Evolutionary conservation across 192 early-diverging fungal species (phyloP).

Genomic region (Backusella circina): DNA sequence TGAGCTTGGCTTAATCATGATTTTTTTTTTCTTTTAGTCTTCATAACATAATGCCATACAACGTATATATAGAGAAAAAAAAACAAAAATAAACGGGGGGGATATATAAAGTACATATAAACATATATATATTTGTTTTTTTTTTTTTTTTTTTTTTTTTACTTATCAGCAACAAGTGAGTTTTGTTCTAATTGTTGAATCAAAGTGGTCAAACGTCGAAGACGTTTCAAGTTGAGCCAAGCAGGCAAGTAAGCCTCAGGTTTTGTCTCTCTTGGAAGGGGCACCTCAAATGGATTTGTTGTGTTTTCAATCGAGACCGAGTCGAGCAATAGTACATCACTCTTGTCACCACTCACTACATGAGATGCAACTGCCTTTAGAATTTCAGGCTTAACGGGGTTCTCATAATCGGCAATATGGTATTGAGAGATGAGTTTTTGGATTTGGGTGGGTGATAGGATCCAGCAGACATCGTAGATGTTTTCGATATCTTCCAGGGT

Average conservation of each 20-base stretch:
- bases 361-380: constrained; percentile 85
- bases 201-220: constrained; percentile 11
- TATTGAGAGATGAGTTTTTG: constrained; percentile 96
- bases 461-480: constrained; percentile 98
- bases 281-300: constrained; percentile 52
- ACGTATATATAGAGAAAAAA: not conserved
- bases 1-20: not conserved
- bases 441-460: constrained; percentile 95
- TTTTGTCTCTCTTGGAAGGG: constrained; percentile 19
- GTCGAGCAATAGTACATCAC: constrained; percentile 87
- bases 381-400: constrained; percentile 81
- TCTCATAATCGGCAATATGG: constrained; percentile 94
- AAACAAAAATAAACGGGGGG: not conserved
- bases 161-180: not conserved
- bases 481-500: constrained; percentile 86
- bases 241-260: constrained; percentile 13
- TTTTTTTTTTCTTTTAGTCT: not conserved
- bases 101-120: not conserved
- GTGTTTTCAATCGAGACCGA: constrained; percentile 62
- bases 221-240: constrained; percentile 18
- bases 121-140: not conserved
- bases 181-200: constrained; percentile 4
- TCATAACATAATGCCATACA: not conserved
- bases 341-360: constrained; percentile 84
- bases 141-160: not conserved